Percentiles rank a stretch among this genome's conserved stretches.
phyloP scores from a whole-genome alignment of 2,329 filamentous ascomycete genomes.

The Ilyonectria mors-panacis region DNA sequence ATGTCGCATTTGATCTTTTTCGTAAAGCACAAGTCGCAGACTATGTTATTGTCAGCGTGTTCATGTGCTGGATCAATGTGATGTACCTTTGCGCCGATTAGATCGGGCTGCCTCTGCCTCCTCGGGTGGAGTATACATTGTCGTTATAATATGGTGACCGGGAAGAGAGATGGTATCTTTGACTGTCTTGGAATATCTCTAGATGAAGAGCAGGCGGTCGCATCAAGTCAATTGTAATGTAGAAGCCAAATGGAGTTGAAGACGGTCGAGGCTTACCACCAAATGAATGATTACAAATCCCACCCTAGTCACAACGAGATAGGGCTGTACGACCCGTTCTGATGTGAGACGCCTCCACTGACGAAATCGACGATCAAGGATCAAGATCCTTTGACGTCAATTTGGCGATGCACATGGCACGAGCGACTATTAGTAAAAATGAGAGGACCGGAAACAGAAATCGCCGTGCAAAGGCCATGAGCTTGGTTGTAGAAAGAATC shows the following conservation, averaged over 20 bases:
- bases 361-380: neutral
- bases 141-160: neutral
- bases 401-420: neutral
- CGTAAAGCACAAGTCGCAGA: conserved; percentile 61
- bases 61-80: neutral
- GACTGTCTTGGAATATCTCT: neutral
- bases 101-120: conserved; percentile 35
- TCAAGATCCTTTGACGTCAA: neutral
- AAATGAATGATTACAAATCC: neutral
- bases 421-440: neutral
- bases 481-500: neutral
- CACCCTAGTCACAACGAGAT: too few relatives aligned
- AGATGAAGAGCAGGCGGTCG: neutral
- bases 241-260: neutral
- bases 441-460: too few relatives aligned
- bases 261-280: neutral
- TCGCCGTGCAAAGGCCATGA: too few relatives aligned
- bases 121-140: conserved; percentile 27
- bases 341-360: neutral
- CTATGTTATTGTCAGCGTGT: conserved; percentile 38
- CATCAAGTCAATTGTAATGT: neutral
- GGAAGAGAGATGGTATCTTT: neutral
- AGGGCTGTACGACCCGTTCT: neutral
- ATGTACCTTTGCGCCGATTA: conserved; percentile 43
- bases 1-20: conserved; percentile 65